Evolutionary conservation across 768 basidiomycete species (phyloP), one percentile per base, ranked within the genome.

Genomic region (Naematelia aurantialba): DNA sequence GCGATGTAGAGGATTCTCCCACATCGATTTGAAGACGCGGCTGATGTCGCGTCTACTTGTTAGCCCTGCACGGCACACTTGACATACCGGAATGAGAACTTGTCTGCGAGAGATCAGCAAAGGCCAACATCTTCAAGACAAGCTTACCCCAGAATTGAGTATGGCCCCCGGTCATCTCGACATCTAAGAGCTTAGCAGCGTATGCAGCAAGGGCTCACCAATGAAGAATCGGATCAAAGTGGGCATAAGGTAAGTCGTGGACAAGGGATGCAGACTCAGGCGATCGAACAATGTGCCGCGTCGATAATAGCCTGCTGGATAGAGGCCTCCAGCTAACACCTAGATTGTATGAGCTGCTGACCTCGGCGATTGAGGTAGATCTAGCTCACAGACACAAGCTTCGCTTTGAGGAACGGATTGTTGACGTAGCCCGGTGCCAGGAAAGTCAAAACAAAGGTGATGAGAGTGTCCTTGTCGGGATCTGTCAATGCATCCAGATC

Each of bases 91-190:
- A 62, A 63, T 29, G 56, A 64, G 61, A 64, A 66, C 49, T 68
- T 66, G 49, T 66, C 66, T 67, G 27, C 17, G n/a, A 39, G 34
- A 4, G 14, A 45, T 53, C 34, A 56, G 44, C 48, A 5, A 25
- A 14, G 13, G 45, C 22, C 24, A 14, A 13, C 13, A 47, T 42
- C 11, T n/a, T 14, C 31, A 27, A 19, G 21, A 24, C 25, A 17
- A 47, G 94, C 85, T 96, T 93, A 76, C 96, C 94, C 78, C 96
- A 98, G 79, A 99, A 98, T 72, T 98, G 94, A 0, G 92, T 94
- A 72, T 92, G 94, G 21, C 92, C 90, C 27, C 96, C 96, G 0
- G 96, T 99, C 68, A 88, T 87, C 76, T 99, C 96, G 46, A 97
- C 92, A 83, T 98, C 94, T 94, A 73, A 19, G n/a, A 34, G 46